Evolutionary conservation across 352 stramenopile genomes (phyloP).

Genomic region (Globisporangium radiosum): DNA sequence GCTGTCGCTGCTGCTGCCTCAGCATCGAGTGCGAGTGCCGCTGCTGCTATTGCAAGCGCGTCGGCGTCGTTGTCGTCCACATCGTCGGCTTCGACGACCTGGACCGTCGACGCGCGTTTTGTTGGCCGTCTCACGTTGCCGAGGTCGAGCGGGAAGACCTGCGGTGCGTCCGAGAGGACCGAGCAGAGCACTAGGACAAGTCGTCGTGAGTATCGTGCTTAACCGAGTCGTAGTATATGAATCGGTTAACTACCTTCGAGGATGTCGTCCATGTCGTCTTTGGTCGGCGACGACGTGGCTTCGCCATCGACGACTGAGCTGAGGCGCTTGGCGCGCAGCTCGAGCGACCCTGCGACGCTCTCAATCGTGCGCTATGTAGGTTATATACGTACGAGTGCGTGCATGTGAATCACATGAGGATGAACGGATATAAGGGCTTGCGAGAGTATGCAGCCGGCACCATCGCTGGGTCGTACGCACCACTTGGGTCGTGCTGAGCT

Average conservation of each 20-base stretch:
- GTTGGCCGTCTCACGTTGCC: constrained; percentile 8
- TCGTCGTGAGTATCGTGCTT: too few species aligned
- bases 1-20: neutral
- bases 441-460: neutral
- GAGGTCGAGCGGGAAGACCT: constrained; percentile 32
- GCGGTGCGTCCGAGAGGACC: constrained; percentile 27
- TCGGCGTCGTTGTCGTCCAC: constrained; percentile 18
- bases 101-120: constrained; percentile 22
- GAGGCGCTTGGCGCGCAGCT: constrained; percentile 45
- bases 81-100: constrained; percentile 21
- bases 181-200: constrained; percentile 23
- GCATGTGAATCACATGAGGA: too few species aligned
- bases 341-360: constrained; percentile 35
- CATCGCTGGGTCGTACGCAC: constrained; percentile 8
- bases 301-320: constrained; percentile 47
- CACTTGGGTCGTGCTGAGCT: constrained; percentile 35
- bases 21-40: neutral
- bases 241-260: constrained; percentile 27
- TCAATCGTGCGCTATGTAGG: constrained; percentile 22
- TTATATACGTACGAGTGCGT: neutral
- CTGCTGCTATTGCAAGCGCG: neutral
- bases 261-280: constrained; percentile 64
- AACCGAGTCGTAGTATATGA: too few species aligned
- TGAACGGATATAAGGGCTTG: too few species aligned
- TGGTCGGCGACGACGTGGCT: constrained; percentile 30